These are phyloP conservation scores for Didymella sp. DNA, from an alignment of 2,329 filamentous ascomycete species.

Conservation along the genomic window DNA sequence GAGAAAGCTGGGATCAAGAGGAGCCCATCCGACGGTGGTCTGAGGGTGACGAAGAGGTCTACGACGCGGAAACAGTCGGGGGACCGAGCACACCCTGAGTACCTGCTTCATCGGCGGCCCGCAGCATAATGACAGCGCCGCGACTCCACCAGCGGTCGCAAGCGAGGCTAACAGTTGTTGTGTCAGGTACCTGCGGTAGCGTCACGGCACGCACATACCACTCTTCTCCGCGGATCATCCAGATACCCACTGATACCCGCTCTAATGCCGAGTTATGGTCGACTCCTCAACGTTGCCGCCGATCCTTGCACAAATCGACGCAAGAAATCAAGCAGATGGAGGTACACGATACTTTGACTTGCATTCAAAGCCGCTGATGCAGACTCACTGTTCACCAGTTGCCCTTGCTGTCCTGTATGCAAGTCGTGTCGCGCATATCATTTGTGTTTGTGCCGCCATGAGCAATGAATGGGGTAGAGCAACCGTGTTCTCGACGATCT, in stretches of 20 bases:
- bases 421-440: conserved; percentile 11
- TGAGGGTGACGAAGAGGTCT: background rate
- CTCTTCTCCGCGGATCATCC: conserved; percentile 2
- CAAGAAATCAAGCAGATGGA: background rate
- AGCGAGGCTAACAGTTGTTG: conserved; percentile 3
- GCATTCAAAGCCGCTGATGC: background rate
- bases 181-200: conserved; percentile 19
- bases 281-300: background rate
- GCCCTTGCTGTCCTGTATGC: conserved; percentile 16
- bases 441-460: conserved; percentile 9
- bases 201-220: conserved; percentile 13
- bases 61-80: background rate
- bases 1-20: background rate
- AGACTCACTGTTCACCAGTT: conserved; percentile 8
- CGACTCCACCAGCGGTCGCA: background rate
- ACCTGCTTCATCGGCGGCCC: conserved; percentile 11
- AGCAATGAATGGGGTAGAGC: conserved; percentile 1
- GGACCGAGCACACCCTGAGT: conserved; percentile 18
- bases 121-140: conserved; percentile 3
- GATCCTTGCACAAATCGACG: conserved; percentile 2
- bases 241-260: conserved; percentile 8
- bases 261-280: background rate
- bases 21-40: background rate
- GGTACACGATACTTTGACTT: conserved; percentile 4
- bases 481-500: conserved; percentile 3